phyloP scores from a whole-genome alignment of 345 rosid species.

The Syzygium jambos region DNA sequence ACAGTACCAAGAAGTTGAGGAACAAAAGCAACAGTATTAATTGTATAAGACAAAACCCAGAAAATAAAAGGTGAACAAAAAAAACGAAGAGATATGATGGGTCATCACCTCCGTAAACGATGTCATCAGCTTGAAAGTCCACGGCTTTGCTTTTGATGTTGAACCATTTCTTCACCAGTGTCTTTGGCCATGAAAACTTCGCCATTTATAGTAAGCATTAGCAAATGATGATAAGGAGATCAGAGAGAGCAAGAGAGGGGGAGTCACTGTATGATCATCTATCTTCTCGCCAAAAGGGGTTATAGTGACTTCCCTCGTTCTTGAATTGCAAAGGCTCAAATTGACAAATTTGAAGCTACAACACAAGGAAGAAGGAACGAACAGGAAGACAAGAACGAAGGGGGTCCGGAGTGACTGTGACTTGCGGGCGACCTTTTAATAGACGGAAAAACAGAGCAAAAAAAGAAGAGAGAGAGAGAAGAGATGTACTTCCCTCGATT shows the following conservation, averaged over 20 bases:
- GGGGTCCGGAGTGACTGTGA: neutral
- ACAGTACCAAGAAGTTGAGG: constrained; percentile 3
- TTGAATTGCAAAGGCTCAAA: neutral
- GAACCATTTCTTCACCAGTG: constrained; percentile 94
- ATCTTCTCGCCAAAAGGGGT: neutral
- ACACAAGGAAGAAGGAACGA: neutral
- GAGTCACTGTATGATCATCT: neutral
- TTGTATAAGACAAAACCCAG: neutral
- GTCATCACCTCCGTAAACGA: constrained; percentile 34
- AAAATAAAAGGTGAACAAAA: neutral
- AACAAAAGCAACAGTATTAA: neutral
- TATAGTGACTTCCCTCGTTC: neutral
- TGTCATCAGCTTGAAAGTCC: constrained; percentile 76
- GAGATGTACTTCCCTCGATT: constrained; percentile 6
- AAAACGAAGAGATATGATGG: neutral
- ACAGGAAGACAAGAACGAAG: neutral
- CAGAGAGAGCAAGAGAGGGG: neutral
- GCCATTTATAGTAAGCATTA: neutral
- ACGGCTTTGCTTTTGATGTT: constrained; percentile 74
- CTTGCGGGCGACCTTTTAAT: neutral
- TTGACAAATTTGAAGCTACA: neutral
- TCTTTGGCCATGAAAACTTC: constrained; percentile 96
- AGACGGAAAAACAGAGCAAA: neutral
- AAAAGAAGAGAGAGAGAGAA: neutral
- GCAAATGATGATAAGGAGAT: neutral